phyloP scores from a whole-genome alignment of 176 grass and related monocot species.

The Raddia guianensis region DNA sequence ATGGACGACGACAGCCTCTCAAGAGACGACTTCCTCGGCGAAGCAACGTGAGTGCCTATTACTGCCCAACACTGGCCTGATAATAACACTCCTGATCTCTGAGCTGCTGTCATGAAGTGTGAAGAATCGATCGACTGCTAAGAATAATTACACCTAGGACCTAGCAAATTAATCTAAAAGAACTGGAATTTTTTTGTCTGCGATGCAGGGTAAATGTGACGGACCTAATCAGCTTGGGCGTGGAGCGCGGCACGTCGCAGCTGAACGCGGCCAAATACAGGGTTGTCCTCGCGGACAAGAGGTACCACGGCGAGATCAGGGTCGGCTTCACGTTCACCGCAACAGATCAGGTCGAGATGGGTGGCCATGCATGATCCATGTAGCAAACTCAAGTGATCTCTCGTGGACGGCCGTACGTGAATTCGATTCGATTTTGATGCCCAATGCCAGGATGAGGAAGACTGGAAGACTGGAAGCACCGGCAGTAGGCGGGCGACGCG shows the following conservation, averaged over 20 bases:
- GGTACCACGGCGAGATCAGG: conserved; percentile 74
- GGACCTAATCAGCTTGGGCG: conserved; percentile 62
- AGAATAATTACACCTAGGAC: too few relatives aligned
- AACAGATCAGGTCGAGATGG: conserved; percentile 36
- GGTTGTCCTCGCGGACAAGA: conserved; percentile 60
- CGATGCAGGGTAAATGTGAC: conserved; percentile 76
- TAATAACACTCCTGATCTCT: not conserved
- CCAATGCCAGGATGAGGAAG: conserved; percentile 25
- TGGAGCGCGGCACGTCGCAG: conserved; percentile 55
- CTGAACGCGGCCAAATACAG: conserved; percentile 58
- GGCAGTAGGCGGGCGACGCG: too few relatives aligned
- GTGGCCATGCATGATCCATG: not conserved
- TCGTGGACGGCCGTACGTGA: not conserved
- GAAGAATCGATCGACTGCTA: not conserved
- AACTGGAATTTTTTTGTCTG: not conserved
- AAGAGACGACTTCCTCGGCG: conserved; percentile 75
- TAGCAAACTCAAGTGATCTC: not conserved
- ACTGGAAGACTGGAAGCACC: conserved; percentile 15
- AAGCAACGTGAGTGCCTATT: conserved; percentile 60
- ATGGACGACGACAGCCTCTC: conserved; percentile 78
- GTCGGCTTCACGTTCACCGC: conserved; percentile 64
- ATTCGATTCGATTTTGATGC: not conserved
- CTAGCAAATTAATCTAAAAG: not conserved
- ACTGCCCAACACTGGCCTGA: not conserved
- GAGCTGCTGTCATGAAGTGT: not conserved